Conservation (phyloP, 106 monocot species). For the Dactylorhiza incarnata region DNA sequence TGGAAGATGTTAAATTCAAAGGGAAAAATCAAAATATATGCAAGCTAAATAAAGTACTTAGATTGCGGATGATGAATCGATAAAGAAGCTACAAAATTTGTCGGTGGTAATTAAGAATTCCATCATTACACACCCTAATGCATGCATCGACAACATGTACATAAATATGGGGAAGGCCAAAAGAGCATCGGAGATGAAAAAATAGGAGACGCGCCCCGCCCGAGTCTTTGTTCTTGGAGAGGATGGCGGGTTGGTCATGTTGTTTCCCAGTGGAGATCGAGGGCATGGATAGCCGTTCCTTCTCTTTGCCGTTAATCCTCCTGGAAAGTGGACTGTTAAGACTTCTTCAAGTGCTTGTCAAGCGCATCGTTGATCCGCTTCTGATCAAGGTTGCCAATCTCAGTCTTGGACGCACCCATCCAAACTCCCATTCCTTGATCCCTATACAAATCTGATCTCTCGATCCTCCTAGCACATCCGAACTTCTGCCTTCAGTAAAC, state of each 20-base stretch:
- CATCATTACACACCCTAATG: not conserved
- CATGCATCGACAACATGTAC: not conserved
- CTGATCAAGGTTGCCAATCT: constrained; percentile 30
- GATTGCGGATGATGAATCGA: not conserved
- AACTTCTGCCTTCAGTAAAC: not conserved
- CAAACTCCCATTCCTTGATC: constrained; percentile 32
- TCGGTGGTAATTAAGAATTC: not conserved
- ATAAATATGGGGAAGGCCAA: not conserved
- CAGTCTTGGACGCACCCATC: constrained; percentile 29
- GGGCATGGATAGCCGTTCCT: constrained; percentile 17
- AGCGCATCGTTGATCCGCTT: constrained; percentile 58
- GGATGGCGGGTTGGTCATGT: not conserved
- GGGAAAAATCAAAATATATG: not conserved
- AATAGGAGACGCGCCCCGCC: constrained; percentile 8
- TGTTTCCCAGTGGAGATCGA: constrained; percentile 10
- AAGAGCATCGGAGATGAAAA: not conserved
- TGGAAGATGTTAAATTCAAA: constrained; percentile 10
- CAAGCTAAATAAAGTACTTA: not conserved
- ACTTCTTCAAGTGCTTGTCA: constrained; percentile 61
- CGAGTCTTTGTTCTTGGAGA: not conserved
- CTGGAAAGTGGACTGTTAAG: constrained; percentile 45
- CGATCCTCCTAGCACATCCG: not conserved
- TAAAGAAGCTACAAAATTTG: not conserved
- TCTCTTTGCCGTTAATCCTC: constrained; percentile 34
- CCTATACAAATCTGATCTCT: constrained; percentile 26